phyloP scores from a whole-genome alignment of 192 early-diverging fungal genomes.

The Blastocladiella britannica region DNA sequence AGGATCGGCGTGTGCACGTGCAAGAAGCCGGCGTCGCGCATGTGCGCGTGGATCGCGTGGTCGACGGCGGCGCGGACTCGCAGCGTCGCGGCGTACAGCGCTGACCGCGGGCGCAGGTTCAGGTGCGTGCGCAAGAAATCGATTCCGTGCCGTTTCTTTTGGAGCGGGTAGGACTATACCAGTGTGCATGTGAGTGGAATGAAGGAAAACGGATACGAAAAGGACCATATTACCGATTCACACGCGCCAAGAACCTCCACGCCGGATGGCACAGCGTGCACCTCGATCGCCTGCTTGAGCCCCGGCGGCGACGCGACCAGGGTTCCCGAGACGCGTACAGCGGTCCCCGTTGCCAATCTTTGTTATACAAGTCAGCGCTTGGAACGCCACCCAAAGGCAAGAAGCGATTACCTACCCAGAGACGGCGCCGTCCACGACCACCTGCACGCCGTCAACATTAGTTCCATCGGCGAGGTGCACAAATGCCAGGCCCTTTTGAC shows the following conservation, averaged over 20 bases:
- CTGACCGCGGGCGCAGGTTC: constrained; percentile 52
- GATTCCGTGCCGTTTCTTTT: constrained; percentile 57
- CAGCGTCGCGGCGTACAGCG: constrained; percentile 48
- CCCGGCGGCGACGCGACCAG: constrained; percentile 39
- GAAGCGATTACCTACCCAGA: constrained; percentile 3
- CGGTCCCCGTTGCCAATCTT: constrained; percentile 47
- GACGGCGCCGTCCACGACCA: constrained; percentile 19
- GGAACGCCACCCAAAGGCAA: too few species aligned
- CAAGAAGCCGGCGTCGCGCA: constrained; percentile 48
- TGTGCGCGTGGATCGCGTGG: constrained; percentile 48
- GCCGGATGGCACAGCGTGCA: constrained; percentile 23
- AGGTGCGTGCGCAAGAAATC: constrained; percentile 59
- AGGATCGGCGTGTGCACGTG: constrained; percentile 61
- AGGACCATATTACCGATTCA: constrained; percentile 28
- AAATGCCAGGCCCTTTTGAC: constrained; percentile 58
- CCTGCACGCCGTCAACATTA: constrained; percentile 44
- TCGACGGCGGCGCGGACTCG: constrained; percentile 46
- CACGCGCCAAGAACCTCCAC: constrained; percentile 32
- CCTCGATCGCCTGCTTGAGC: constrained; percentile 46
- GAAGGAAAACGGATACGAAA: neutral
- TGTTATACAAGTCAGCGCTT: neutral
- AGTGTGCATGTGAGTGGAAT: neutral
- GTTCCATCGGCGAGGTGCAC: constrained; percentile 61
- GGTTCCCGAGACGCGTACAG: constrained; percentile 44
- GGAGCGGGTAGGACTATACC: constrained; percentile 51